phyloP scores from a whole-genome alignment of 176 grass and related monocot species.

The Lolium multiflorum region DNA sequence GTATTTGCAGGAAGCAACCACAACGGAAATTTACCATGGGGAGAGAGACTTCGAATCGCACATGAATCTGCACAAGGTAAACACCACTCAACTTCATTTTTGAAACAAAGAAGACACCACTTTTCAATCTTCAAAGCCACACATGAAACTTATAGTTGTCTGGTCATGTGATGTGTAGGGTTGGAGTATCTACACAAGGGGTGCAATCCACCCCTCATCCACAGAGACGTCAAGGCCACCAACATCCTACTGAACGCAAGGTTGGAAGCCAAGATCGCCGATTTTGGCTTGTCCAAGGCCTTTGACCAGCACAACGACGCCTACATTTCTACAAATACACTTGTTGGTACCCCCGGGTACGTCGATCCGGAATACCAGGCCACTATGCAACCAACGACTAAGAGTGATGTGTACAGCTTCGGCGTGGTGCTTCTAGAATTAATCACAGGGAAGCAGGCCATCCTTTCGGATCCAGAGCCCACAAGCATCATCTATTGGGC shows the following conservation, averaged over 20 bases:
- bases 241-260: not conserved
- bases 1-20: not conserved
- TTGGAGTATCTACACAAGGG: slow-evolving; percentile 15
- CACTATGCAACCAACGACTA: not conserved
- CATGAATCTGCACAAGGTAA: not conserved
- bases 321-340: not conserved
- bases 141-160: not conserved
- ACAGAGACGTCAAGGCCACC: slow-evolving; percentile 2
- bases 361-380: not conserved
- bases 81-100: not conserved
- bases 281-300: not conserved
- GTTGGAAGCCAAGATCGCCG: not conserved
- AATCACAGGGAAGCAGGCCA: not conserved
- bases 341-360: not conserved
- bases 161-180: not conserved
- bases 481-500: not conserved
- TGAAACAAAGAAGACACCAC: not conserved
- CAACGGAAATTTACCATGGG: not conserved
- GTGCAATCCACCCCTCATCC: not conserved
- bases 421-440: not conserved
- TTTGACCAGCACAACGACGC: not conserved
- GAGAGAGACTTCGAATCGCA: not conserved
- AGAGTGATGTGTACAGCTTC: not conserved
- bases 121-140: not conserved
- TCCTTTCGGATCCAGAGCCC: not conserved